Conservation (phyloP, 2,329 filamentous ascomycete genomes). For the Nigrospora oryzae region DNA sequence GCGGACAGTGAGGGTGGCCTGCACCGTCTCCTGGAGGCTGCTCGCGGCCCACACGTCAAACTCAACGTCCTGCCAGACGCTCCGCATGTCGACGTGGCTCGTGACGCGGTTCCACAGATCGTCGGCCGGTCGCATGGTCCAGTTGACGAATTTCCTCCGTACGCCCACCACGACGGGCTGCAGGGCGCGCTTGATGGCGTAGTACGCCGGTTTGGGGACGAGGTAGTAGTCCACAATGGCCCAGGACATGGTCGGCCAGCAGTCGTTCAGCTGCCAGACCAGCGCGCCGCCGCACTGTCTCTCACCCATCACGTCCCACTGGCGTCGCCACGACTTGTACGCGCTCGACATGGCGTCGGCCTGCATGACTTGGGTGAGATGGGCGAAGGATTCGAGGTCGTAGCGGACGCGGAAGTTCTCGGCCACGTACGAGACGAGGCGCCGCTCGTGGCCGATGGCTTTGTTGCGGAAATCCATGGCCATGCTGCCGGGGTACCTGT, state of each 20-base stretch:
- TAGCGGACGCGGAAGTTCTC: slow-evolving; percentile 59
- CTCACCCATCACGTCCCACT: slow-evolving; percentile 50
- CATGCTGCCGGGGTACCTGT: slow-evolving; percentile 58
- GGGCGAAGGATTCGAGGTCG: slow-evolving; percentile 39
- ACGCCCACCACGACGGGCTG: slow-evolving; percentile 52
- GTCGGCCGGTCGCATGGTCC: slow-evolving; percentile 34
- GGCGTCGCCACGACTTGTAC: slow-evolving; percentile 49
- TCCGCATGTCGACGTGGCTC: slow-evolving; percentile 29
- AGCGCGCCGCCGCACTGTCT: slow-evolving; percentile 56
- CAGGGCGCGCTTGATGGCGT: slow-evolving; percentile 42
- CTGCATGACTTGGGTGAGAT: slow-evolving; percentile 45
- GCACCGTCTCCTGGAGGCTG: slow-evolving; percentile 13
- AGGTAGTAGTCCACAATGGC: slow-evolving; percentile 57
- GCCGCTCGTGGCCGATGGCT: slow-evolving; percentile 65
- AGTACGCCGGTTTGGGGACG: slow-evolving; percentile 59
- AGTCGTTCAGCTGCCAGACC: slow-evolving; percentile 65
- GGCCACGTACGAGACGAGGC: slow-evolving; percentile 65
- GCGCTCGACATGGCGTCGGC: slow-evolving; percentile 42
- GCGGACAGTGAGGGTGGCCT: slow-evolving; percentile 21
- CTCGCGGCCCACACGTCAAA: slow-evolving; percentile 37
- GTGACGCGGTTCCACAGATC: slow-evolving; percentile 21
- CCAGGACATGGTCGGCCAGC: slow-evolving; percentile 61
- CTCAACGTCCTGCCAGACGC: slow-evolving; percentile 24
- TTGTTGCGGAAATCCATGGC: slow-evolving; percentile 79
- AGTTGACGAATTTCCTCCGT: slow-evolving; percentile 30